These are phyloP conservation scores for Trametes polyzona DNA, from an alignment of 1,284 basidiomycete genomes.

Conservation along the genomic window DNA sequence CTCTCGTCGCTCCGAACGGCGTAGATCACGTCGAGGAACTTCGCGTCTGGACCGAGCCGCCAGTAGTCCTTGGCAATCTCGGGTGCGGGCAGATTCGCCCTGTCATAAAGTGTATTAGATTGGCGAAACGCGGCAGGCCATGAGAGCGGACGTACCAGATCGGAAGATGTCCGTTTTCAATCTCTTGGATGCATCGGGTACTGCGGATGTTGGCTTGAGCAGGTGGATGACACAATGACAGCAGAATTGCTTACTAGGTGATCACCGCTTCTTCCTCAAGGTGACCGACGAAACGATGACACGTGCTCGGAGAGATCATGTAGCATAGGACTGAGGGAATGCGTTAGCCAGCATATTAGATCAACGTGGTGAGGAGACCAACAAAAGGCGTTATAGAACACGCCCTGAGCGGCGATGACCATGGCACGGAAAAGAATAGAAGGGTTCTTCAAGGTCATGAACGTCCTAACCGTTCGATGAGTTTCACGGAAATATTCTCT, in stretches of 20 bases:
- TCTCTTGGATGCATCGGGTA: conserved; percentile 82
- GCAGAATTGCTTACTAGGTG: conserved; percentile 83
- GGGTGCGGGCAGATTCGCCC: conserved; percentile 73
- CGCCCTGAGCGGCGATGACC: conserved; percentile 86
- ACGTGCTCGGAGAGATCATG: conserved; percentile 79
- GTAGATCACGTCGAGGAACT: conserved; percentile 85
- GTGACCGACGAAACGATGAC: conserved; percentile 94
- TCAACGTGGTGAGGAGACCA: conserved; percentile 18
- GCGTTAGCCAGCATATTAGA: not conserved
- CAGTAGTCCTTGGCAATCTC: conserved; percentile 94
- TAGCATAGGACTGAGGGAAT: conserved; percentile 70
- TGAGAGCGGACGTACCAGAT: conserved; percentile 64
- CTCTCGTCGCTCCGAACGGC: conserved; percentile 94
- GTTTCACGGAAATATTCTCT: conserved; percentile 8
- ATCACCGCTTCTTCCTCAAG: conserved; percentile 95
- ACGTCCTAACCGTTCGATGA: conserved; percentile 60
- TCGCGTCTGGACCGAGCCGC: conserved; percentile 77
- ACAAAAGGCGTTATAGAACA: conserved; percentile 94
- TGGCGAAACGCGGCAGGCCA: not conserved
- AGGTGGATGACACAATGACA: conserved; percentile 11
- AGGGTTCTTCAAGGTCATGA: conserved; percentile 86
- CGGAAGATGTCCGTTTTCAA: conserved; percentile 85
- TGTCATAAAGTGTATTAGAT: conserved; percentile 24
- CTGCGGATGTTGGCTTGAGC: conserved; percentile 39
- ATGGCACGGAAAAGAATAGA: conserved; percentile 78